Evolutionary conservation across 371 early-diverging fungal species (phyloP).

Genomic region (Dinochytrium kinnereticum): DNA sequence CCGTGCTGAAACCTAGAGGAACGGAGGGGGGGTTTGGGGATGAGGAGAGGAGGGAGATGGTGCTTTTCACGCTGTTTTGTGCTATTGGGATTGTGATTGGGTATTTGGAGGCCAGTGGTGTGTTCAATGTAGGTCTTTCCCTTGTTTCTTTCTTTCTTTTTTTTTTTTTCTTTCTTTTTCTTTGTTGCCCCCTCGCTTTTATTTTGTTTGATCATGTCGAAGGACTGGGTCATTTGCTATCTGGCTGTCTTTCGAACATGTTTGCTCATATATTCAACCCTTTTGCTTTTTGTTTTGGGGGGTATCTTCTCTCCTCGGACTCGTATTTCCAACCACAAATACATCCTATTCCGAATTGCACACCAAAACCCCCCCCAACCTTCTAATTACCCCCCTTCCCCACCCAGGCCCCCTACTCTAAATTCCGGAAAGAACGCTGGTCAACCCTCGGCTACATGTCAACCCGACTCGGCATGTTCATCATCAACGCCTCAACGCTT

Average conservation of each 20-base stretch:
- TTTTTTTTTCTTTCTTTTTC: neutral
- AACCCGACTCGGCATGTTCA: constrained; percentile 14
- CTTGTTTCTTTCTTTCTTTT: constrained; percentile 5
- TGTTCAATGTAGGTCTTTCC: constrained; percentile 12
- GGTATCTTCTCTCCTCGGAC: no score
- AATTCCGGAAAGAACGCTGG: constrained; percentile 1
- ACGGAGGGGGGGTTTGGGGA: neutral
- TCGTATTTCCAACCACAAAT: neutral
- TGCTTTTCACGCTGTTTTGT: constrained; percentile 1
- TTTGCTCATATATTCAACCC: no score
- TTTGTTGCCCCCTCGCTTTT: neutral
- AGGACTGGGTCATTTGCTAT: no score
- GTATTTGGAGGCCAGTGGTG: constrained; percentile 1
- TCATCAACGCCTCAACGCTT: neutral
- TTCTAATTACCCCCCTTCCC: neutral
- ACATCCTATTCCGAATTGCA: no score
- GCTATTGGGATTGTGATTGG: constrained; percentile 12
- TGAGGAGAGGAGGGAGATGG: constrained; percentile 17
- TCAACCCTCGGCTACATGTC: constrained; percentile 10
- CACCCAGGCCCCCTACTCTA: constrained; percentile 7
- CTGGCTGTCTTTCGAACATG: no score
- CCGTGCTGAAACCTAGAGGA: neutral
- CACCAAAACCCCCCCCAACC: neutral
- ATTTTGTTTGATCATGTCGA: no score
- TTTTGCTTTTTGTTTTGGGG: no score